Evolutionary conservation across 441 rosid species (phyloP), one percentile per base, ranked within the genome.

Genomic region (Caryocar brasiliense): DNA sequence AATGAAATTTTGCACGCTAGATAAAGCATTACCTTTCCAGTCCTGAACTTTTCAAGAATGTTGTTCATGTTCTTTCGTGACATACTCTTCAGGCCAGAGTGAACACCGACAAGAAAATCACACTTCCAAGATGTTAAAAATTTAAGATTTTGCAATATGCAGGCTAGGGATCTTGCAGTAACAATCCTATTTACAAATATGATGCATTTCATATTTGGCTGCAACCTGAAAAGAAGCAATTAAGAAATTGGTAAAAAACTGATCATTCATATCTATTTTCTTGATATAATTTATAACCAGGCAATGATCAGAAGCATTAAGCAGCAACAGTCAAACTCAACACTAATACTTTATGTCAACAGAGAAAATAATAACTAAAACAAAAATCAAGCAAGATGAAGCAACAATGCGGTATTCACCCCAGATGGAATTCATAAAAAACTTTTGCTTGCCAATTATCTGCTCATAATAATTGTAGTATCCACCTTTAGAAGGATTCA

Each of bases 131-230:
- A 80, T 40, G 61, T 49, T 52, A 92, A 78, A 52, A 80, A 53
- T 63, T 67, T 65, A 39, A 83, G 72, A 21, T 74, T 83, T 67
- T 83, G 86, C 36, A 92, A 75, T 58, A 92, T 55, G 68, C 53
- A 70, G 50, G 96, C 67, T 68, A 92, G 62, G 42, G 89, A 69
- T 73, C 90, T 83, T 8, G 98, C 98, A 62, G 74, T 82, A 49
- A 83, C 72, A 59, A 92, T 83, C 78, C 98, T 85, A 72, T 83
- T 85, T 56, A 92, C 98, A 72, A 92, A 92, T 54, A 87, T 57
- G 77, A 92, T 81, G 65, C 95, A 82, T 71, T 92, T 92, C 84
- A 79, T 77, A 65, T 85, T 65, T 53, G 81, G 78, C 61, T 76
- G 95, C 48, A 76, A 67, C 81, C 96, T 92, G 95, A 40, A 65